Conservation (phyloP, 179 eudicot species). For the Drosera spatulata region DNA sequence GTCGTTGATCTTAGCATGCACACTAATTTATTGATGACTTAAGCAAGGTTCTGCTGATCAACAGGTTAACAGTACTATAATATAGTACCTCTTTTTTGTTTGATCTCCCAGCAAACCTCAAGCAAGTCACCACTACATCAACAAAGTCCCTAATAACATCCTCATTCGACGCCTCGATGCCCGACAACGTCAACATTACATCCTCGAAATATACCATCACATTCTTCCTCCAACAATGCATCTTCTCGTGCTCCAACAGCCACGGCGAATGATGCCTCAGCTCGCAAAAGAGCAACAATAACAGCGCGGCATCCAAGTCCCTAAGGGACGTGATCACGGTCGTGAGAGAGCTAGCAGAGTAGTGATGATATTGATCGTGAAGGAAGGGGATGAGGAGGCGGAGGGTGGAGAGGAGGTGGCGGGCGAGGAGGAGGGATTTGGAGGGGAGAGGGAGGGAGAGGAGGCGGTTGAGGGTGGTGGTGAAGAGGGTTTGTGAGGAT, state of each 20-base stretch:
- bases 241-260: constrained; percentile 21
- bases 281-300: constrained; percentile 61
- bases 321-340: constrained; percentile 20
- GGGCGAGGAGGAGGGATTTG: constrained; percentile 76
- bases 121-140: constrained; percentile 36
- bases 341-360: constrained; percentile 9
- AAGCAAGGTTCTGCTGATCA: too few species aligned
- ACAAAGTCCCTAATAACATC: constrained; percentile 29
- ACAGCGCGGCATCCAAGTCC: constrained; percentile 56
- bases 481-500: constrained; percentile 56
- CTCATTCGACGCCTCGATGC: constrained; percentile 11
- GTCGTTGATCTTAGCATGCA: too few species aligned
- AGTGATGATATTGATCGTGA: constrained; percentile 5
- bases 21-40: too few species aligned
- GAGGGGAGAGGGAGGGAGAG: constrained; percentile 66
- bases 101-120: constrained; percentile 22
- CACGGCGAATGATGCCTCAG: constrained; percentile 34
- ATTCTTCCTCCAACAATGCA: constrained; percentile 25
- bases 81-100: too few species aligned
- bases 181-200: constrained; percentile 24
- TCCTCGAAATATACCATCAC: constrained; percentile 15
- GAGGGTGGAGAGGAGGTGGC: constrained; percentile 56
- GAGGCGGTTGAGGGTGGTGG: constrained; percentile 61
- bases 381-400: constrained; percentile 35
- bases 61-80: too few species aligned